phyloP scores from a whole-genome alignment of 2,329 filamentous ascomycete genomes.

The Lasiodiplodia sp. region DNA sequence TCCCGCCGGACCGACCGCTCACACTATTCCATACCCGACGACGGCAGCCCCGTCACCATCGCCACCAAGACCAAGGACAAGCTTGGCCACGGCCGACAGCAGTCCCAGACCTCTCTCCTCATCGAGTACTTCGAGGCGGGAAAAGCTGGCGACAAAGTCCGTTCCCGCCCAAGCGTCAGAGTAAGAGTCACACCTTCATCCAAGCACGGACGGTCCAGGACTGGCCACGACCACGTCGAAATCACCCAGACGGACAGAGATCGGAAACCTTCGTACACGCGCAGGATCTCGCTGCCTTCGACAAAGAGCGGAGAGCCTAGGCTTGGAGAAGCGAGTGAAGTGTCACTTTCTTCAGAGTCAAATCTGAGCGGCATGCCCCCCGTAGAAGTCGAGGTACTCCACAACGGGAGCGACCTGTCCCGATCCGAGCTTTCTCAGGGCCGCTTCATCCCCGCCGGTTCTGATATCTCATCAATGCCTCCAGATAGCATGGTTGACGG shows the following conservation, averaged over 20 bases:
- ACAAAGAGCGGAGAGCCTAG: conserved; percentile 49
- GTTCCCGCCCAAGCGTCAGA: conserved; percentile 81
- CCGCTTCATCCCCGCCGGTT: conserved; percentile 72
- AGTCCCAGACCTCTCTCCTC: conserved; percentile 86
- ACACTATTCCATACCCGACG: conserved; percentile 80
- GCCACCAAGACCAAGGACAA: conserved; percentile 74
- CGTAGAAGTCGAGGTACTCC: conserved; percentile 88
- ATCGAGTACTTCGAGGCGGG: conserved; percentile 95
- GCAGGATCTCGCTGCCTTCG: conserved; percentile 68
- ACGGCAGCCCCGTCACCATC: conserved; percentile 92
- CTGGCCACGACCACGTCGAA: conserved; percentile 76
- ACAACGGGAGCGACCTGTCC: conserved; percentile 73
- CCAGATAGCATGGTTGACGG: conserved; percentile 74
- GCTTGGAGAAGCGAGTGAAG: conserved; percentile 44
- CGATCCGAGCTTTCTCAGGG: conserved; percentile 66
- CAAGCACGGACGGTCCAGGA: conserved; percentile 58
- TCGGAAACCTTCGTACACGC: conserved; percentile 72
- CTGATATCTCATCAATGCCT: conserved; percentile 86
- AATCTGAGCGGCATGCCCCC: conserved; percentile 73
- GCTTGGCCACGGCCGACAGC: conserved; percentile 59
- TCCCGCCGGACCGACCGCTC: conserved; percentile 74
- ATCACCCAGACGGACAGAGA: conserved; percentile 81
- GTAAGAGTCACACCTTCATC: conserved; percentile 81
- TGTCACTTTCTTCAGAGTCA: conserved; percentile 83
- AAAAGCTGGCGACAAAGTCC: conserved; percentile 66